Percentiles rank a stretch among this genome's conserved stretches.
phyloP scores from a whole-genome alignment of 805 yeast genomes.

The Barnettozyma californica region DNA sequence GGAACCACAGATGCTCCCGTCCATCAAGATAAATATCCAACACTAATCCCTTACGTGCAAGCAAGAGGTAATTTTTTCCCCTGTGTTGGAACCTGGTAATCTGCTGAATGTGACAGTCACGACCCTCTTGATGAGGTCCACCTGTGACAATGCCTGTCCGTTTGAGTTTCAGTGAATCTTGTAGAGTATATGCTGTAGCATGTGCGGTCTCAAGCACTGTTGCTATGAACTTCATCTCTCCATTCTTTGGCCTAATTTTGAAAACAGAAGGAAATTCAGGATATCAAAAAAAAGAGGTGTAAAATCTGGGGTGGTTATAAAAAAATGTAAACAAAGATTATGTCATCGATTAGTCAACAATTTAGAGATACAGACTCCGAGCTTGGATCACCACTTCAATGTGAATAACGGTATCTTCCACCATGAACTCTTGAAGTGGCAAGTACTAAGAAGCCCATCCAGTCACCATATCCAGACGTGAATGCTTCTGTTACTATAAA shows the following conservation, averaged over 20 bases:
- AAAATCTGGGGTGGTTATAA: background rate
- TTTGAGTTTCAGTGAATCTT: conserved; percentile 6
- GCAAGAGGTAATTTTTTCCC: conserved; percentile 7
- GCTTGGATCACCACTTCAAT: no score
- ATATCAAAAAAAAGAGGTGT: background rate
- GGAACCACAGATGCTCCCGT: conserved; percentile 6
- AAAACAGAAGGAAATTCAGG: background rate
- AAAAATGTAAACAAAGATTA: background rate
- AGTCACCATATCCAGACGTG: no score
- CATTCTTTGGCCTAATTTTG: background rate
- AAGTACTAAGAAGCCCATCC: no score
- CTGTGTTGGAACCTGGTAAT: conserved; percentile 7
- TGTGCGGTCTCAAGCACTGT: background rate
- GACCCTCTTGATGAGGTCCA: conserved; percentile 4
- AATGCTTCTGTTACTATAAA: no score
- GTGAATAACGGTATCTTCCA: no score
- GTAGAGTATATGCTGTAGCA: conserved; percentile 9
- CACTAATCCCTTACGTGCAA: conserved; percentile 16
- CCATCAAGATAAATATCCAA: conserved; percentile 13
- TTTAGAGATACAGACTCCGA: no score
- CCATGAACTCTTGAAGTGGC: no score
- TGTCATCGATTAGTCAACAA: background rate
- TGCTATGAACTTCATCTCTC: background rate
- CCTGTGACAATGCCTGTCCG: conserved; percentile 2
- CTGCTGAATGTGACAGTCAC: conserved; percentile 14